phyloP scores from a whole-genome alignment of 2,329 filamentous ascomycete genomes.

The Exophiala phaeomuriformis region DNA sequence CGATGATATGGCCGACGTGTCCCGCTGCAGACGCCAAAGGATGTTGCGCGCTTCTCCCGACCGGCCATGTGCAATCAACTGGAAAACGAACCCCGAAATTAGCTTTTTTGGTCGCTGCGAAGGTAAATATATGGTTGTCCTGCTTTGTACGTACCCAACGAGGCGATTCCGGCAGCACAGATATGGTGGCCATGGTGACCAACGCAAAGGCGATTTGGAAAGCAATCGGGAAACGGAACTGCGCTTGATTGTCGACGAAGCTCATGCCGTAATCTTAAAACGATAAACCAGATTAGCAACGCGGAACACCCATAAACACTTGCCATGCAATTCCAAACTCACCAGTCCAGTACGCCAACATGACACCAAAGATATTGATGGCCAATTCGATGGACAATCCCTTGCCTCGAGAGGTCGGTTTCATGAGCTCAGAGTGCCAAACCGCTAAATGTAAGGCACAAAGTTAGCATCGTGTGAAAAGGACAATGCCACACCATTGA shows the following conservation, averaged over 20 bases:
- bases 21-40: not conserved
- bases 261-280: conserved; percentile 44
- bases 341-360: conserved; percentile 40
- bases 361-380: conserved; percentile 46
- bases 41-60: not conserved
- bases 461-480: too few relatives aligned
- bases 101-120: not conserved
- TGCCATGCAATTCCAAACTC: not conserved
- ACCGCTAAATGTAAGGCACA: not conserved
- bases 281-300: not conserved
- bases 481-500: not conserved
- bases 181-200: conserved; percentile 44
- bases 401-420: conserved; percentile 44
- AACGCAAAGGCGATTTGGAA: conserved; percentile 52
- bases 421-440: conserved; percentile 39
- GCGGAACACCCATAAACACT: not conserved
- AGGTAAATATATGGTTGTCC: not conserved
- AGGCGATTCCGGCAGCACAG: conserved; percentile 50
- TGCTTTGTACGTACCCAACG: conserved; percentile 49
- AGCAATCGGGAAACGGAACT: conserved; percentile 52
- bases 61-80: not conserved
- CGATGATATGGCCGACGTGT: not conserved
- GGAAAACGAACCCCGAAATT: not conserved
- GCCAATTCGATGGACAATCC: conserved; percentile 48
- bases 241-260: conserved; percentile 43